Evolutionary conservation across 2,329 filamentous ascomycete genomes (phyloP).

Genomic region (Huntiella savannae): DNA sequence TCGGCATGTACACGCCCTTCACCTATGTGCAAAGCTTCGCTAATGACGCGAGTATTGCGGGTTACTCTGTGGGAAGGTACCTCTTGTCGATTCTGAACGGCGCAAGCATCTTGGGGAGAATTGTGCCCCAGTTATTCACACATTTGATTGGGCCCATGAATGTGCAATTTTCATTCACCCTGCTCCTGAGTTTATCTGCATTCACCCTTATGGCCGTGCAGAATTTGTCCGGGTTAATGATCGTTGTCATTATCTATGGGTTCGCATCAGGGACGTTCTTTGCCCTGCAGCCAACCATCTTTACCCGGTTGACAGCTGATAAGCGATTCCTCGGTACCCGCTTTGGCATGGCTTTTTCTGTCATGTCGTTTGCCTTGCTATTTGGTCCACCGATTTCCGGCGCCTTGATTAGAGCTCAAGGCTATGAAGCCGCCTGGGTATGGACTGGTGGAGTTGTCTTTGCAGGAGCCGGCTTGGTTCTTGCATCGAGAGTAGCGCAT

Average conservation of each 20-base stretch:
- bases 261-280: conserved; percentile 28
- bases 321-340: conserved; percentile 23
- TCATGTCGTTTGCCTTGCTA: conserved; percentile 20
- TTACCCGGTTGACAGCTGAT: conserved; percentile 24
- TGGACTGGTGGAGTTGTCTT: conserved; percentile 4
- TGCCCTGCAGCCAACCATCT: conserved; percentile 23
- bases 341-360: conserved; percentile 23
- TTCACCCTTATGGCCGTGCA: conserved; percentile 24
- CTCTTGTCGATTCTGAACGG: conserved; percentile 33
- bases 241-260: conserved; percentile 26
- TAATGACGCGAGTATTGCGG: conserved; percentile 17
- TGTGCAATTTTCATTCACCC: conserved; percentile 20
- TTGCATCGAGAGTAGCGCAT: not conserved
- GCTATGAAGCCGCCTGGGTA: conserved; percentile 5
- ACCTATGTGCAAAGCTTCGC: conserved; percentile 29
- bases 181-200: conserved; percentile 18
- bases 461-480: not conserved
- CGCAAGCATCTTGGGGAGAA: conserved; percentile 28
- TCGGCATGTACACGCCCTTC: conserved; percentile 22
- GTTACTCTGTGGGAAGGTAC: conserved; percentile 22
- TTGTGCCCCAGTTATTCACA: conserved; percentile 27
- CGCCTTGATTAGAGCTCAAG: conserved; percentile 17
- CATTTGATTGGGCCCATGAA: conserved; percentile 24
- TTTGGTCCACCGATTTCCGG: conserved; percentile 22
- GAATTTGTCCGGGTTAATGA: conserved; percentile 20